Percentiles rank a stretch among this genome's conserved stretches.
Conservation (phyloP, 139 green algal species). For the Chlamydomonas sp. region DNA sequence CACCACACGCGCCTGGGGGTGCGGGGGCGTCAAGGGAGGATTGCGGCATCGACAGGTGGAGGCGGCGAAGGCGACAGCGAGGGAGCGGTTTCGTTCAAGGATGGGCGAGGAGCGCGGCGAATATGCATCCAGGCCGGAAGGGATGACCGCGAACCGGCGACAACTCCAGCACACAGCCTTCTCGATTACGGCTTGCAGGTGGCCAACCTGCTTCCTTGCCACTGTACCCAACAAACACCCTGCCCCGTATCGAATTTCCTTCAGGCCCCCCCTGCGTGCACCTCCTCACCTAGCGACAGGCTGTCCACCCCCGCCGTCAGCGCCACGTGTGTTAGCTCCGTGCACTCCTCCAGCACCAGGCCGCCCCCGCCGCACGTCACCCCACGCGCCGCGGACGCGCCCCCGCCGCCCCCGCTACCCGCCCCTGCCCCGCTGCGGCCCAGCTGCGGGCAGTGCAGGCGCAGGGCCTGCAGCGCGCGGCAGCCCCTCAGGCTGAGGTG, state of each 20-base stretch:
- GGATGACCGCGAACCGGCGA: no score
- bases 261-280: constrained; percentile 18
- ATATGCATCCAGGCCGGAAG: no score
- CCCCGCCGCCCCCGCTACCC: no score
- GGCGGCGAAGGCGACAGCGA: background rate
- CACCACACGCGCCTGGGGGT: constrained; percentile 32
- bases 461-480: constrained; percentile 9
- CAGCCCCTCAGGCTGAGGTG: constrained; percentile 10
- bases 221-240: background rate
- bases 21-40: background rate
- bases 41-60: background rate
- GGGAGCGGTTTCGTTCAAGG: background rate
- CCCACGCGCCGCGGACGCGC: no score
- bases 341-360: constrained; percentile 47
- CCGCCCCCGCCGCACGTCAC: background rate
- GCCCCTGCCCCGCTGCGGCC: no score
- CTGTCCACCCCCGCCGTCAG: constrained; percentile 20
- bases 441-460: constrained; percentile 42
- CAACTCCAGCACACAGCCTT: no score
- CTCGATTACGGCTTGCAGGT: no score
- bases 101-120: no score
- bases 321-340: constrained; percentile 16
- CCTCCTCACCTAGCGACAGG: constrained; percentile 38
- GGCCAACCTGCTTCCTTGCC: no score
- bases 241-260: background rate